Evolutionary conservation across 2,329 filamentous ascomycete species (phyloP).

Genomic region (Colletotrichum ledebouriae): DNA sequence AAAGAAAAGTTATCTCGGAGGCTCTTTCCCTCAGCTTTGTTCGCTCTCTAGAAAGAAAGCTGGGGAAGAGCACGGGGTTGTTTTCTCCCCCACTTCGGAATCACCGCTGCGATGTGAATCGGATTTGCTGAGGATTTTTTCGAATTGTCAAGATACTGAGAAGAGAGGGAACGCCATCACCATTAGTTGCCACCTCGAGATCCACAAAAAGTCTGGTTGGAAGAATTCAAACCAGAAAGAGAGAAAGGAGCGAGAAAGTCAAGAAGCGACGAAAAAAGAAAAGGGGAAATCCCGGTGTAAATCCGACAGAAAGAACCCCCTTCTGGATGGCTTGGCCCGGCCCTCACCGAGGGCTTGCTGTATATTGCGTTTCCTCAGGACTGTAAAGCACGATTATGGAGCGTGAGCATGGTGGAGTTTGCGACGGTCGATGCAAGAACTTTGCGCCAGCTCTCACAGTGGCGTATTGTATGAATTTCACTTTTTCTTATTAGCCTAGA

Average conservation of each 20-base stretch:
- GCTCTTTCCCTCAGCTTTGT: conserved; percentile 25
- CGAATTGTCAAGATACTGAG: conserved; percentile 40
- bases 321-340: conserved; percentile 12
- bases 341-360: conserved; percentile 11
- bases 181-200: conserved; percentile 5
- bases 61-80: no score
- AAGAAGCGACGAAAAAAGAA: conserved; percentile 5
- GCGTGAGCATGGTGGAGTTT: not conserved
- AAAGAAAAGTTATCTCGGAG: conserved; percentile 31
- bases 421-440: conserved; percentile 10
- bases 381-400: conserved; percentile 26
- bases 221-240: conserved; percentile 6
- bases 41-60: not conserved
- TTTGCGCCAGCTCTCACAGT: not conserved
- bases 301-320: conserved; percentile 11
- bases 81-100: conserved; percentile 5
- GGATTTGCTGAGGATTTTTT: conserved; percentile 42
- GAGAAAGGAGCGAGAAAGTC: conserved; percentile 21
- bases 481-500: conserved; percentile 33
- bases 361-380: conserved; percentile 36
- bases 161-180: conserved; percentile 33
- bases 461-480: conserved; percentile 22
- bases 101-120: conserved; percentile 31
- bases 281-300: conserved; percentile 11
- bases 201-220: conserved; percentile 2